Evolutionary conservation across 2,329 filamentous ascomycete genomes (phyloP).

Genomic region (Fusarium begoniae): DNA sequence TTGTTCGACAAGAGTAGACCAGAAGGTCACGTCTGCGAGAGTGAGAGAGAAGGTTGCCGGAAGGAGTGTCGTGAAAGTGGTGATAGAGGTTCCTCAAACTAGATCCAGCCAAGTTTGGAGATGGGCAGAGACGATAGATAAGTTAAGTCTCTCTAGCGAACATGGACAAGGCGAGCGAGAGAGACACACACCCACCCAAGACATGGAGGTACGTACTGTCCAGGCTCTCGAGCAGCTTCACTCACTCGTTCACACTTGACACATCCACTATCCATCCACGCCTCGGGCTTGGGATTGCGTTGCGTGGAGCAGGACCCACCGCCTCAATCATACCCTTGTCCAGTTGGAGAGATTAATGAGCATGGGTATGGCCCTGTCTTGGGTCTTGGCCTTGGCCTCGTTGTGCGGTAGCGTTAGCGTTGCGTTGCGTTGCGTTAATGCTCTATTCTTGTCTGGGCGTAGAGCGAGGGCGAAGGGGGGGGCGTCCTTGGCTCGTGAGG

Average conservation of each 20-base stretch:
- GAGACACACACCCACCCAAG: conserved; percentile 21
- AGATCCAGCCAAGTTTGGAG: conserved; percentile 32
- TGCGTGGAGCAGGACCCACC: conserved; percentile 47
- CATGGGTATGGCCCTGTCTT: conserved; percentile 46
- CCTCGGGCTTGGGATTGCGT: conserved; percentile 50
- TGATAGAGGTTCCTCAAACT: conserved; percentile 41
- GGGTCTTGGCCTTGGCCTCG: conserved; percentile 44
- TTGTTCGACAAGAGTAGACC: conserved; percentile 39
- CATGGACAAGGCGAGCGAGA: conserved; percentile 40
- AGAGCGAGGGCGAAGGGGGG: conserved; percentile 22
- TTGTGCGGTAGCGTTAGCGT: conserved; percentile 38
- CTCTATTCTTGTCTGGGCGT: conserved; percentile 55
- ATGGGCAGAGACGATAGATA: conserved; percentile 40
- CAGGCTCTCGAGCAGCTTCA: neutral
- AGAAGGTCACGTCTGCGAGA: conserved; percentile 41
- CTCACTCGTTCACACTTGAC: neutral
- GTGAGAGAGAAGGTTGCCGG: conserved; percentile 40
- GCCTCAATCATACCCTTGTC: conserved; percentile 43
- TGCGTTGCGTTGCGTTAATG: conserved; percentile 22
- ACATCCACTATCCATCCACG: conserved; percentile 20
- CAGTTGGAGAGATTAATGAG: conserved; percentile 48
- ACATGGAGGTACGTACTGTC: conserved; percentile 36
- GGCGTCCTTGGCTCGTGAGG: conserved; percentile 45
- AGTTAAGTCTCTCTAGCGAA: conserved; percentile 33
- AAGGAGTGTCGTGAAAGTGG: conserved; percentile 53